Base-by-base conservation (phyloP, 441 rosid species). In the Croton laevigatus region DNA sequence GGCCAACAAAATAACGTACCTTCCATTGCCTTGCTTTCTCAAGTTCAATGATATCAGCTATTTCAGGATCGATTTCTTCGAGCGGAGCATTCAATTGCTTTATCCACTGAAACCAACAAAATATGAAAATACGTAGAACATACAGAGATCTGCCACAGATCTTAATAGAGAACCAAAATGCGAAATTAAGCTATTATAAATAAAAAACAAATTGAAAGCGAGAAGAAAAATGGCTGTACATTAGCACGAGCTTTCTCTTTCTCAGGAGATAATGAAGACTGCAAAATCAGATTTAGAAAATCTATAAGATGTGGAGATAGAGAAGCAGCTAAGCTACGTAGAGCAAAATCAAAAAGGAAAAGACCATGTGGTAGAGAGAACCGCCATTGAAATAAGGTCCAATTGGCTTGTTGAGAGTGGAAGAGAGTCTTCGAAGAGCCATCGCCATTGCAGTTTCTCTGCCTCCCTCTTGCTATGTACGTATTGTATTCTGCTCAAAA, bases 11-110 rank as follows among this genome's bases (percentile, higher is more conserved):
- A 8, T 23, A 34, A 71, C 27, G 34, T 54, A 90, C 98, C 94
- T 94, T 94, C 98, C 97, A 90, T 73, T 94, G 97, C 86, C 98
- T 85, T 23, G 97, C 94, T 64, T 94, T 91, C 91, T 94, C 97
- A 51, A 84, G 91, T 72, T 94, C 97, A 38, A 94, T 94, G 54
- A 94, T 91, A 80, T 91, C 88, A 3, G 90, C 86, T 17, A 94
- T 81, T 78, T 94, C 97, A 2, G 96, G 97, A 85, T 94, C 97
- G 52, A 88, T 81, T 75, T 86, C 90, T 69, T 86, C 96, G 6
- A 94, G 81, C 12, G 94, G 83, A 63, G 89, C 87, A 81, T 91
- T 94, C 79, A 94, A 76, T 76, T 94, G 97, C 75, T 80, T 88
- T 65, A 90, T 81, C 97, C 97, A 91, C 99, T 91, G 85, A 69